These are phyloP conservation scores for Holtermannia corniformis DNA, from an alignment of 768 basidiomycete species.

Conservation along the genomic window DNA sequence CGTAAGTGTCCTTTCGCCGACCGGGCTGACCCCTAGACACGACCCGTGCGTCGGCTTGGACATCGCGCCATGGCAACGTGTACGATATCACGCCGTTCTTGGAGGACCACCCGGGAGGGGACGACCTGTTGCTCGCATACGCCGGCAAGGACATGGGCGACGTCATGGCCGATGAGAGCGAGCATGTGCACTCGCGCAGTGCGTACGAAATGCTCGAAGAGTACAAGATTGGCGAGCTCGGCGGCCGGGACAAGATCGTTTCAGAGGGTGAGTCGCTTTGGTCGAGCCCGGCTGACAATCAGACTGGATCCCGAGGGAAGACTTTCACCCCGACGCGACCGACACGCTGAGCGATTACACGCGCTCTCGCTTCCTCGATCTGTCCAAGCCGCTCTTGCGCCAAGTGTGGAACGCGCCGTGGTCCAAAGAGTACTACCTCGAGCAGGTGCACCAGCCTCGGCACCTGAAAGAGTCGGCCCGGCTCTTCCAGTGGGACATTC, in stretches of 20 bases:
- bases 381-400: conserved; percentile 65
- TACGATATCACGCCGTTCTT: conserved; percentile 83
- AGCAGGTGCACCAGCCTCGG: conserved; percentile 94
- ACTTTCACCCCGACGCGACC: conserved; percentile 86
- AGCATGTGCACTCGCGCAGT: conserved; percentile 81
- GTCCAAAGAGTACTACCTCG: conserved; percentile 88
- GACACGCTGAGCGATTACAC: conserved; percentile 69
- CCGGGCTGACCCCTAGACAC: conserved; percentile 42
- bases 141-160: conserved; percentile 74
- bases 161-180: conserved; percentile 66
- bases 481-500: conserved; percentile 68
- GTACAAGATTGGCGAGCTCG: conserved; percentile 73
- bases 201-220: conserved; percentile 90
- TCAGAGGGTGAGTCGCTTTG: conserved; percentile 56
- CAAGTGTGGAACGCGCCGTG: conserved; percentile 67
- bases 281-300: conserved; percentile 3
- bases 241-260: conserved; percentile 62
- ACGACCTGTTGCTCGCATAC: conserved; percentile 72
- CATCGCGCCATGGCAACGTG: conserved; percentile 68
- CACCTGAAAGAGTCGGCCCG: conserved; percentile 74
- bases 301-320: conserved; percentile 86
- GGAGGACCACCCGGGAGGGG: conserved; percentile 85
- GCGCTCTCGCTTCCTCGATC: conserved; percentile 84
- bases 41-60: conserved; percentile 61
- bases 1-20: neutral